A percentile compares a stretch with the other conserved stretches of the same genome.
Conservation (phyloP, 176 grass and related monocot species). For the Typha latifolia region DNA sequence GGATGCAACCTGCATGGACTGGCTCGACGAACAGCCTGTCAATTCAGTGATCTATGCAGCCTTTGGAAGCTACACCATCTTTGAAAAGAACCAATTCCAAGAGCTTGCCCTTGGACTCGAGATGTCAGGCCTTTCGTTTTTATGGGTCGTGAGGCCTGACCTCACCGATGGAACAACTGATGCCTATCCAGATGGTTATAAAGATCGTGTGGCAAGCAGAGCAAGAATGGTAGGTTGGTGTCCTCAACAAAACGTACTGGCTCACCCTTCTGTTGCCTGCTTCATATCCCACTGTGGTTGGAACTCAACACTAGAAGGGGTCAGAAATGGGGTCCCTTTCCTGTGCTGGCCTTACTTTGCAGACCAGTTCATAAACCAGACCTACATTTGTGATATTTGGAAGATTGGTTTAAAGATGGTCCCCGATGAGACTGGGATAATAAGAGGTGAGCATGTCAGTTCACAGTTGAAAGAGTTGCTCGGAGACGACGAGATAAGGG, state of each 20-base stretch:
- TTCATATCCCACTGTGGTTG: conserved; percentile 48
- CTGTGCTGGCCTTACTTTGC: conserved; percentile 24
- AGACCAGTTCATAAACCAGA: conserved; percentile 31
- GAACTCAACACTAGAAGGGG: conserved; percentile 51
- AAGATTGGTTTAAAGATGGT: conserved; percentile 15
- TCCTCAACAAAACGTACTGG: conserved; percentile 31
- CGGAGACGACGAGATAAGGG: neutral
- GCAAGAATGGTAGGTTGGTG: conserved; percentile 35
- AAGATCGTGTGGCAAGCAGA: neutral
- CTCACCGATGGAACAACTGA: neutral
- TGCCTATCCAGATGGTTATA: conserved; percentile 30
- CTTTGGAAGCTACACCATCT: conserved; percentile 48
- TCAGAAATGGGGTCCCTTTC: conserved; percentile 16
- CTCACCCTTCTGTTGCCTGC: conserved; percentile 29
- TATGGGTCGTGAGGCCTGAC: conserved; percentile 55
- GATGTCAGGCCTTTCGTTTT: conserved; percentile 28
- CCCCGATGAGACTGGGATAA: neutral
- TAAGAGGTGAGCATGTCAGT: conserved; percentile 10
- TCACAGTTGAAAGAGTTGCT: conserved; percentile 4
- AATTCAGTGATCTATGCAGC: conserved; percentile 50
- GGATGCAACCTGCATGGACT: conserved; percentile 29
- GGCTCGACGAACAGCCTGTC: conserved; percentile 37
- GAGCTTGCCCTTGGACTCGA: conserved; percentile 52
- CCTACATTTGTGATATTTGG: conserved; percentile 31
- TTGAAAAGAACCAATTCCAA: conserved; percentile 24